phyloP scores from a whole-genome alignment of 2,329 filamentous ascomycete genomes.

The Fusarium sp. region DNA sequence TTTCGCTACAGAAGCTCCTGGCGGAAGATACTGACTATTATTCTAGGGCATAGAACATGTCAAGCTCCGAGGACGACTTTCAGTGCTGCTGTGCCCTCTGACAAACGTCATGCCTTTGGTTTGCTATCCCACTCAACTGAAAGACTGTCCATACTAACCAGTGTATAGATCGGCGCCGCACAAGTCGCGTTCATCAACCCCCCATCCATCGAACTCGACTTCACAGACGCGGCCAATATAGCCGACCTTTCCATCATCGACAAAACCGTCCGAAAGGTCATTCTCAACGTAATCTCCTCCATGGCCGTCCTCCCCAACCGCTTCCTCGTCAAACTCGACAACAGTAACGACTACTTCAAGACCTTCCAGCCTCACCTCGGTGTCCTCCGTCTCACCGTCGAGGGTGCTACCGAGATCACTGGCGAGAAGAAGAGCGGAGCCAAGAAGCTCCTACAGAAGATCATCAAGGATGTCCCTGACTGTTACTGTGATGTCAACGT shows the following conservation, averaged over 20 bases:
- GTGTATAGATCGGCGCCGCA: constrained; percentile 40
- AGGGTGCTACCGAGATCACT: constrained; percentile 34
- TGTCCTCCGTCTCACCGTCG: constrained; percentile 42
- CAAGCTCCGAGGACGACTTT: constrained; percentile 39
- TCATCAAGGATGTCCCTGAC: constrained; percentile 43
- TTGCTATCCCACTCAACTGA: background rate
- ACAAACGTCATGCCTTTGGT: constrained; percentile 43
- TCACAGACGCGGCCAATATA: constrained; percentile 43
- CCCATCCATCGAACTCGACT: constrained; percentile 41
- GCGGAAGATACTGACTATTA: background rate
- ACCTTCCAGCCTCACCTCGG: constrained; percentile 43
- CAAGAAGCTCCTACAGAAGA: constrained; percentile 36
- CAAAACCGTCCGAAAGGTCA: constrained; percentile 41
- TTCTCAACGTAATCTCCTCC: constrained; percentile 39
- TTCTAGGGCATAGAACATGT: constrained; percentile 42
- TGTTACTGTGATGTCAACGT: constrained; percentile 42
- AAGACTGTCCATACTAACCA: background rate
- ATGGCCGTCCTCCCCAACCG: constrained; percentile 46
- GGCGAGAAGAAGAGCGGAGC: constrained; percentile 43
- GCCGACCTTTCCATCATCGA: constrained; percentile 42
- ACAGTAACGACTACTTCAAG: constrained; percentile 46
- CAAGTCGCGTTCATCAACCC: constrained; percentile 45
- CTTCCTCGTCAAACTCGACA: constrained; percentile 44
- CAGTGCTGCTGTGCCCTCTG: constrained; percentile 39
- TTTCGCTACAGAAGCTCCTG: accelerated